phyloP scores from a whole-genome alignment of 345 rosid genomes.

The Excoecaria cochinchinensis region DNA sequence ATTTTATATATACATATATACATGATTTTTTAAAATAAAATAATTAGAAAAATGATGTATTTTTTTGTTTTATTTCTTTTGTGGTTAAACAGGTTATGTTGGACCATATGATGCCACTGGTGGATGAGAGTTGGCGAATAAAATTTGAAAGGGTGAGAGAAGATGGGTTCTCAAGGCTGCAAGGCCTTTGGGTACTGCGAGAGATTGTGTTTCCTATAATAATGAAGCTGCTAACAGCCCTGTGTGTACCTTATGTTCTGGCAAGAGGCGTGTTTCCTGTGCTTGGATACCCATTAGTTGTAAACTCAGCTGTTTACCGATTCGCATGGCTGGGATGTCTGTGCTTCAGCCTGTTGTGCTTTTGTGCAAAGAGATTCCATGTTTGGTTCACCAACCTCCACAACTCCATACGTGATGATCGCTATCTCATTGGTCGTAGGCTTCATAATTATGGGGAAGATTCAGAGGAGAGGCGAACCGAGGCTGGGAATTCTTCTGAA shows the following conservation, averaged over 20 bases:
- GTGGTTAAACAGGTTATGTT: slow-evolving; percentile 69
- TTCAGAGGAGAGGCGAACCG: slow-evolving; percentile 30
- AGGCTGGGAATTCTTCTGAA: slow-evolving; percentile 29
- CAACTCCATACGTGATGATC: slow-evolving; percentile 94
- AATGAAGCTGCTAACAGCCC: slow-evolving; percentile 93
- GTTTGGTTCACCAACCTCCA: slow-evolving; percentile 98
- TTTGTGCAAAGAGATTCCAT: slow-evolving; percentile 83
- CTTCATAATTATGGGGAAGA: slow-evolving; percentile 89
- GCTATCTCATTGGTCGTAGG: slow-evolving; percentile 87
- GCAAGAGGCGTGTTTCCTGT: slow-evolving; percentile 93
- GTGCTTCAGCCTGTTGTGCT: slow-evolving; percentile 61
- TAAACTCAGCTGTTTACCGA: slow-evolving; percentile 92
- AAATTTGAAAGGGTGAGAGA: slow-evolving; percentile 96
- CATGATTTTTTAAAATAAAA: background rate
- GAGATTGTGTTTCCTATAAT: slow-evolving; percentile 90
- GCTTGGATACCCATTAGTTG: slow-evolving; percentile 85
- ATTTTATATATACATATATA: background rate
- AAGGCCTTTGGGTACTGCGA: slow-evolving; percentile 82
- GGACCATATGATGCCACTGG: slow-evolving; percentile 96
- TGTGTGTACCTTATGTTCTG: slow-evolving; percentile 86
- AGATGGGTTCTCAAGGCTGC: slow-evolving; percentile 92
- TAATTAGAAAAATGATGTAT: too few relatives aligned
- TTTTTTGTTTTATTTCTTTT: background rate
- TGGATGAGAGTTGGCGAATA: slow-evolving; percentile 87
- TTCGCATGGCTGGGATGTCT: slow-evolving; percentile 99